Evolutionary conservation across 1,139 yeast genomes (phyloP), one percentile per base, ranked within the genome.

Genomic region (Dujonia santamariae): DNA sequence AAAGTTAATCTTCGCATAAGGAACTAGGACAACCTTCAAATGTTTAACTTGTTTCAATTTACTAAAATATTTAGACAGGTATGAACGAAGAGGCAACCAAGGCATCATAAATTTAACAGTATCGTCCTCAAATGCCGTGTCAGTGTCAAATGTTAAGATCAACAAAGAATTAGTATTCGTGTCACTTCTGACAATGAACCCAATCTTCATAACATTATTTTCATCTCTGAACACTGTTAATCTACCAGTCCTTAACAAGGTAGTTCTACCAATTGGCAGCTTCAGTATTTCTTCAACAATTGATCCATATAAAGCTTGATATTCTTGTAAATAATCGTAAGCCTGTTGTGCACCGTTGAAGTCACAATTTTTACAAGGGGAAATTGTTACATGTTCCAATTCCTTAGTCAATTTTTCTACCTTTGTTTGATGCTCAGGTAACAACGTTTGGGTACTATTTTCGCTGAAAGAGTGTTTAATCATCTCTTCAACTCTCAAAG

Each of bases 401-500:
- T 76, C 63, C 15, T 61, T 67, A 30, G 76, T 73, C 28, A 82
- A 63, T 31, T 61, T 58, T 28, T 75, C 71, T 23, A 86, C 78
- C 43, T 74, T 72, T 50, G 73, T 72, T 54, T 87, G 85, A 51
- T 86, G 94, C 46, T 88, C 95, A 0, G 97, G 97, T 34, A 88
- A 63, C 47, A 90, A 61, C 0, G 87, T 79, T 52, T 92, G 97
- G 1, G 92, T 74, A 0, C 90, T 74, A 51, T 92, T 90, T 55
- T 92, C 99, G 61, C 95, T 80, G 56, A 92, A 92, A 0, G 97
- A 87, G 46, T 94, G 85, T 53, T 90, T 90, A 46, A 92, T 90
- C 96, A 92, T 92, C 54, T 94, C 98, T 53, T 92, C 98, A 12
- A 94, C 97, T 50, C 84, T 76, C 40, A 92, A 65, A 0, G 98